Base-by-base conservation (phyloP, 768 basidiomycete genomes). In the Hericium rajendrae region DNA sequence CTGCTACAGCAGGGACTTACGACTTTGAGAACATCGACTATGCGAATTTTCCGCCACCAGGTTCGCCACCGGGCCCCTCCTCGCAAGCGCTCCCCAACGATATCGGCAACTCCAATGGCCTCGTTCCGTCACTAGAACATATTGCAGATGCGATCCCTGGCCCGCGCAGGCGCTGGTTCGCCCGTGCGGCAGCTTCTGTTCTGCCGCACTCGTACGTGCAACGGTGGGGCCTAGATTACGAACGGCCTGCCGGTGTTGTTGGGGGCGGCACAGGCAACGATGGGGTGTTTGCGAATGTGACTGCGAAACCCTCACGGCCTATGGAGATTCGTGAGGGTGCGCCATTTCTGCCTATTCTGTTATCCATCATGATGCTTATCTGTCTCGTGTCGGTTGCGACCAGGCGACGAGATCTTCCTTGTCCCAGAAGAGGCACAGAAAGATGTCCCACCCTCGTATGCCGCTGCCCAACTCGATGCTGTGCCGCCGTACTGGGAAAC, bases 401-500 rank as follows among this genome's bases (percentile, higher is more conserved):
- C 59, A 88, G 88, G 85, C 37, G 86, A 89, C 58, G 80, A 81
- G 65, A 82, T 78, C n/a, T 83, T 78, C 68, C 72, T 85, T 61
- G 86, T 88, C 40, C 92, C 93, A 6, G 94, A 97, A 70, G 88
- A 92, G 52, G 71, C 82, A 6, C 81, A 88, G 63, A 83, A 86
- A 57, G 87, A 94, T 57, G 84, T 86, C 0, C 93, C 94, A 4
- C 97, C 97, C 1, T 88, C 94, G 8, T 98, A 99, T 69, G 86
- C 91, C 13, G 78, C 84, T 32, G 97, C 97, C 10, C 86, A 94
- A 67, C 85, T 89, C 15, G 97, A 99, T 70, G 84, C 92, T n/a
- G 94, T 93, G 6, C 97, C 97, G 4, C 90, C 94, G 1, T 99
- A 99, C 71, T 97, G 93, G 84, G 95, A 97, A 63, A 97, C 92